Evolutionary conservation across 2,329 filamentous ascomycete genomes (phyloP), one percentile per base, ranked within the genome.

Genomic region (Furcasterigmium sp.): DNA sequence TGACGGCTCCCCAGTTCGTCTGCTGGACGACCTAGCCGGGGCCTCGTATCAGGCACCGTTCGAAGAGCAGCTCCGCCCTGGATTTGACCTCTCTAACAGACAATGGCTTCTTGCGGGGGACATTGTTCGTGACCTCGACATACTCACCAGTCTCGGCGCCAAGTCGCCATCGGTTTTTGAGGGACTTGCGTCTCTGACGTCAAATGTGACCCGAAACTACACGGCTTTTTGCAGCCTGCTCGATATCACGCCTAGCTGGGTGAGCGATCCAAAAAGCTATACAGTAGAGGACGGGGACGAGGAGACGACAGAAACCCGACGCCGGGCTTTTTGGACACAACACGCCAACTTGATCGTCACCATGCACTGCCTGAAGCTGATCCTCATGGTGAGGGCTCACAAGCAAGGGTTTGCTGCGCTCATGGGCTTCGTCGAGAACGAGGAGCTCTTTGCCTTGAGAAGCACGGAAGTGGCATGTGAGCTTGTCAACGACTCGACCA

Each of bases 381-480:
- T 68, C 1, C 64, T 69, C 3, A 28, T 48, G 1, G 19, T 32
- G 1, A 25, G 37, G 1, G 45, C 42, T 19, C 15, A 20, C 8
- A 30, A 37, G 14, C 43, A 34, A 4, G 43, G 46, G 2, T 37
- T 41, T 14, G 37, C 23, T 8, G 42, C 45, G 4, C 11, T 47
- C 3, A n/a, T 47, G 2, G 46, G 46, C 1, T 9, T 47, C 2
- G 42, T 26, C 3, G 26, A 43, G 10, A 43, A 46, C 13, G 20
- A 41, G 11, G 36, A 30, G 14, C 45, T 46, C 36, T 17, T 48
- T 4, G 37, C 41, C 1, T 21, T 48, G 5, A 25, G 57, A 26
- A 68, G 67, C 46, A 69, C 66, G 0, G 68, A 71, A 38, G 69
- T 71, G 39, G 68, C 67, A 2, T 55, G 63, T 13, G 65, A 70